Percentiles rank a stretch among this genome's conserved stretches.
phyloP scores from a whole-genome alignment of 2,329 filamentous ascomycete species.

The Sclerotinia trifoliorum region DNA sequence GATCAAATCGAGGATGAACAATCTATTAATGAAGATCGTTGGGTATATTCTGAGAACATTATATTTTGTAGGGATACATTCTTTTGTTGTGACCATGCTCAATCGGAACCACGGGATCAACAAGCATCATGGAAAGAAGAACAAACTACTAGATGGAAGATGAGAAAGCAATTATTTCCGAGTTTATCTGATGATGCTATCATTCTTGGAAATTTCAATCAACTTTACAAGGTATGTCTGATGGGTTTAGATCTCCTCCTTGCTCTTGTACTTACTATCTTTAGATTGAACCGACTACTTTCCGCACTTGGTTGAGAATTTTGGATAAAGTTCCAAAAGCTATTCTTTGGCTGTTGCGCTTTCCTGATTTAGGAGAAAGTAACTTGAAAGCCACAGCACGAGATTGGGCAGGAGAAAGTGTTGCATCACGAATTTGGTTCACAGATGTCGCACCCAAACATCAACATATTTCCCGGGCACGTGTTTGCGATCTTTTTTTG shows the following conservation, averaged over 20 bases:
- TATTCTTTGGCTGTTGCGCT: conserved; percentile 92
- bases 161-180: conserved; percentile 92
- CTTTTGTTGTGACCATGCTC: conserved; percentile 93
- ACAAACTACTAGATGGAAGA: conserved; percentile 77
- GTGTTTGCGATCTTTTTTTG: conserved; percentile 90
- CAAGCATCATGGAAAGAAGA: conserved; percentile 79
- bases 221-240: conserved; percentile 83
- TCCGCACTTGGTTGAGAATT: conserved; percentile 93
- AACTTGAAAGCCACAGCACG: conserved; percentile 79
- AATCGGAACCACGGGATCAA: conserved; percentile 77
- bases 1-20: conserved; percentile 69
- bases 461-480: conserved; percentile 86
- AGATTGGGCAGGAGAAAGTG: conserved; percentile 79
- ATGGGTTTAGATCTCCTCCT: neutral
- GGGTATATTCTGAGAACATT: conserved; percentile 97
- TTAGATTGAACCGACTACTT: conserved; percentile 94
- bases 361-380: conserved; percentile 87
- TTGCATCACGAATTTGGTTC: conserved; percentile 85
- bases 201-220: conserved; percentile 97
- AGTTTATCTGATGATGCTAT: conserved; percentile 76
- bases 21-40: conserved; percentile 61
- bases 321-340: conserved; percentile 81
- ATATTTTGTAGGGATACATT: conserved; percentile 94
- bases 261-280: conserved; percentile 9
- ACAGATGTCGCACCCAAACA: conserved; percentile 96